Percentiles rank a stretch among this genome's conserved stretches.
Conservation (phyloP, 495 filamentous ascomycete species). For the Cercophora scortea region DNA sequence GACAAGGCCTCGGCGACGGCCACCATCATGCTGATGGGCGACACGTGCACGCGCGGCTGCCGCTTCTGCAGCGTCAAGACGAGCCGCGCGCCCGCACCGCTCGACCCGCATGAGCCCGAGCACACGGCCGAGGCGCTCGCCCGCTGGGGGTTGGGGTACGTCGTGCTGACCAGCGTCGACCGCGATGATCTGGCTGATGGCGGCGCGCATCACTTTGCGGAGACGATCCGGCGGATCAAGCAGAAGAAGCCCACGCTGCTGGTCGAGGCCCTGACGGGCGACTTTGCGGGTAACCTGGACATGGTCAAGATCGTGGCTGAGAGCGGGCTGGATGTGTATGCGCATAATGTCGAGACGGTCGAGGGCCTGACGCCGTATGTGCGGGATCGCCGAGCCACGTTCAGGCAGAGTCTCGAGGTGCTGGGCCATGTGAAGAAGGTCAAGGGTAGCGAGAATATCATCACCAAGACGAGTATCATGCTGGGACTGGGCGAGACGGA, state of each 20-base stretch:
- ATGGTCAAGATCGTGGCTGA: slow-evolving; percentile 74
- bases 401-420: slow-evolving; percentile 76
- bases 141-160: slow-evolving; percentile 91
- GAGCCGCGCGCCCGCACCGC: slow-evolving; percentile 61
- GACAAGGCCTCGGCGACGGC: slow-evolving; percentile 87
- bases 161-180: slow-evolving; percentile 89
- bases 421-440: slow-evolving; percentile 74
- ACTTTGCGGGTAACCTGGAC: slow-evolving; percentile 75
- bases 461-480: slow-evolving; percentile 98
- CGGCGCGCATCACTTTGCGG: slow-evolving; percentile 83
- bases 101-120: slow-evolving; percentile 95
- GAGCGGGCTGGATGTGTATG: slow-evolving; percentile 91
- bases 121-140: slow-evolving; percentile 89
- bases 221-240: slow-evolving; percentile 93
- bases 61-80: slow-evolving; percentile 98
- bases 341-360: slow-evolving; percentile 94
- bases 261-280: slow-evolving; percentile 93
- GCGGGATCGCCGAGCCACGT: slow-evolving; percentile 82
- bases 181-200: slow-evolving; percentile 87
- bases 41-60: slow-evolving; percentile 94
- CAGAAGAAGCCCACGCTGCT: slow-evolving; percentile 74
- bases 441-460: slow-evolving; percentile 53
- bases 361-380: slow-evolving; percentile 85
- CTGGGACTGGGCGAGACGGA: slow-evolving; percentile 90
- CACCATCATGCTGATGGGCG: slow-evolving; percentile 99